These are phyloP conservation scores for Pichia heedii DNA, from an alignment of 805 yeast genomes.

Conservation along the genomic window DNA sequence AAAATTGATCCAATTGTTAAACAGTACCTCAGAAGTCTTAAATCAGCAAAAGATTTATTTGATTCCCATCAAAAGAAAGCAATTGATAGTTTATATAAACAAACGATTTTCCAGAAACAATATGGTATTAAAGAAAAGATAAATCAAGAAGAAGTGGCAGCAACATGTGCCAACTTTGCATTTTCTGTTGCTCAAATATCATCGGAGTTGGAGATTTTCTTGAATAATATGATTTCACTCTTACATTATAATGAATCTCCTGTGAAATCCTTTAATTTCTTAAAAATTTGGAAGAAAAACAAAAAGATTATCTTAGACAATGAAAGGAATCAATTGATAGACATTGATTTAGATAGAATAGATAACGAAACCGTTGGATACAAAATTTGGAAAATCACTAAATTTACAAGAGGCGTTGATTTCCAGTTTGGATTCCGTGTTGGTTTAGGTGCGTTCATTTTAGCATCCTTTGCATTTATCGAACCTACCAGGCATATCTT, in stretches of 20 bases:
- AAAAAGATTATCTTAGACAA: slow-evolving; percentile 6
- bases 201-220: slow-evolving; percentile 42
- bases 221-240: slow-evolving; percentile 33
- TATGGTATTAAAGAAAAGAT: slow-evolving; percentile 34
- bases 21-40: slow-evolving; percentile 39
- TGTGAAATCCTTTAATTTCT: slow-evolving; percentile 40
- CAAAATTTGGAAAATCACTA: slow-evolving; percentile 41
- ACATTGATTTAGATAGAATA: slow-evolving; percentile 12
- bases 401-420: slow-evolving; percentile 51
- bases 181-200: slow-evolving; percentile 56
- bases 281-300: slow-evolving; percentile 38
- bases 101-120: slow-evolving; percentile 39
- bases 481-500: slow-evolving; percentile 47
- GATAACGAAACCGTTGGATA: slow-evolving; percentile 16
- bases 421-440: slow-evolving; percentile 74
- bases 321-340: slow-evolving; percentile 6
- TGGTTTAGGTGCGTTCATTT: slow-evolving; percentile 62
- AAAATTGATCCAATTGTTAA: slow-evolving; percentile 31
- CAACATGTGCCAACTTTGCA: slow-evolving; percentile 75
- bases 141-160: slow-evolving; percentile 74
- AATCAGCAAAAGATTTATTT: slow-evolving; percentile 45
- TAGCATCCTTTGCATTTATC: slow-evolving; percentile 60
- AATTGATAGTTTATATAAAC: slow-evolving; percentile 47
- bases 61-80: slow-evolving; percentile 49
- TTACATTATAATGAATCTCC: slow-evolving; percentile 3